Evolutionary conservation across 805 yeast species (phyloP).

Genomic region (Wickerhamomyces chambardii): DNA sequence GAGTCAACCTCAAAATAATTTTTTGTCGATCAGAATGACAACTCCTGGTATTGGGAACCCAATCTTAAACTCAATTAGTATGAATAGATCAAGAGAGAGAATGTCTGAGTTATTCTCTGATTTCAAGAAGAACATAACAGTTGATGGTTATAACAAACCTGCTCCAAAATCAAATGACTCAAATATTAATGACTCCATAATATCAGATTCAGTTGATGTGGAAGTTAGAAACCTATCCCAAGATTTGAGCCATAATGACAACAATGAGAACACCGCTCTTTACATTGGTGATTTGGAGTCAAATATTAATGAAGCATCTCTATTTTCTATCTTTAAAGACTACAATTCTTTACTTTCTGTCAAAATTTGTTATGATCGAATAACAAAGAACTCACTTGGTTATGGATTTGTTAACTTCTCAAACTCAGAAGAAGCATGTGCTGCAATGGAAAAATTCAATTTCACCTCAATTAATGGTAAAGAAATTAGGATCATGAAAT

Average conservation of each 20-base stretch:
- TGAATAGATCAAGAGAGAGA: constrained; percentile 16
- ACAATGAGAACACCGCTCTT: constrained; percentile 23
- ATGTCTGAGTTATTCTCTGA: constrained; percentile 17
- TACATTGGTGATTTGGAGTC: constrained; percentile 58
- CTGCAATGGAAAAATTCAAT: constrained; percentile 50
- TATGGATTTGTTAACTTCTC: constrained; percentile 67
- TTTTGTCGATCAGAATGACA: too few species aligned
- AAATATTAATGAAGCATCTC: constrained; percentile 36
- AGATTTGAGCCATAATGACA: too few species aligned
- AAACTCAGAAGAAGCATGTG: constrained; percentile 37
- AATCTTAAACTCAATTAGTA: constrained; percentile 12
- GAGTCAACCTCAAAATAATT: too few species aligned
- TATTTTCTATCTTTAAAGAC: constrained; percentile 33
- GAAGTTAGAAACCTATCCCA: constrained; percentile 1
- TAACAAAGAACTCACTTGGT: constrained; percentile 49
- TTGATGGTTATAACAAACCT: neutral
- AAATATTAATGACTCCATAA: constrained; percentile 8
- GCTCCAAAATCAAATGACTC: neutral
- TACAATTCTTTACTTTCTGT: constrained; percentile 43
- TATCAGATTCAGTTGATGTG: constrained; percentile 7
- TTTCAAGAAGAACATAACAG: constrained; percentile 12
- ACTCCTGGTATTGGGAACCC: constrained; percentile 1
- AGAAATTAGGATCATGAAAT: constrained; percentile 49
- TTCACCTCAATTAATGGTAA: constrained; percentile 28
- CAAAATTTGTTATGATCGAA: constrained; percentile 49